Evolutionary conservation across 495 filamentous ascomycete species (phyloP).

Genomic region (Podospora pseudocomata): DNA sequence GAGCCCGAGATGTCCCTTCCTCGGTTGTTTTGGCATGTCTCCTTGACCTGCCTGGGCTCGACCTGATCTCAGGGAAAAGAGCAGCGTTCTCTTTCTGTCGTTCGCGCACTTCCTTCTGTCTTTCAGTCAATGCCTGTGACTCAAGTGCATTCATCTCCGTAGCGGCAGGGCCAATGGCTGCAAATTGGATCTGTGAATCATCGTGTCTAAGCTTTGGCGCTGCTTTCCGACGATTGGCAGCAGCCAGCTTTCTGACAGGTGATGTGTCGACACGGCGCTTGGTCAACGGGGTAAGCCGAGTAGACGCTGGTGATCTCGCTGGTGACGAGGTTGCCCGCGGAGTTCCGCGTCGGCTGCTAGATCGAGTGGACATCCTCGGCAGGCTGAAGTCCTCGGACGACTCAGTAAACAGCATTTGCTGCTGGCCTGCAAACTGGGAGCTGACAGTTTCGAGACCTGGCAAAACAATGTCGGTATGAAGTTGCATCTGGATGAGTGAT

Average conservation of each 20-base stretch:
- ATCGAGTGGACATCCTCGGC: slow-evolving; percentile 21
- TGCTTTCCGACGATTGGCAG: slow-evolving; percentile 19
- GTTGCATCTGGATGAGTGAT: slow-evolving; percentile 36
- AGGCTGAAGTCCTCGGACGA: slow-evolving; percentile 47
- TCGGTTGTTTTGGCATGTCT: slow-evolving; percentile 15
- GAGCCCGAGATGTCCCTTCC: background rate
- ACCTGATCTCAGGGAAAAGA: slow-evolving; percentile 67
- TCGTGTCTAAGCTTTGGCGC: slow-evolving; percentile 59
- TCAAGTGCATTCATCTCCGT: slow-evolving; percentile 40
- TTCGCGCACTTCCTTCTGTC: slow-evolving; percentile 67
- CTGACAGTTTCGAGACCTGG: slow-evolving; percentile 38
- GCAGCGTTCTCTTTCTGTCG: slow-evolving; percentile 62
- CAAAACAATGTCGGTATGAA: slow-evolving; percentile 40
- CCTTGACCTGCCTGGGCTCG: slow-evolving; percentile 48
- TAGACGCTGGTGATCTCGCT: slow-evolving; percentile 27
- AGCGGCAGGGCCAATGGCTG: slow-evolving; percentile 59
- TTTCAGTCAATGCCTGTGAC: slow-evolving; percentile 68
- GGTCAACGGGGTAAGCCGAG: slow-evolving; percentile 22
- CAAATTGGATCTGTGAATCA: slow-evolving; percentile 75
- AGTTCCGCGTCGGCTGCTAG: slow-evolving; percentile 22
- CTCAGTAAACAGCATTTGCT: slow-evolving; percentile 45
- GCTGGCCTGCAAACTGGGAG: slow-evolving; percentile 27
- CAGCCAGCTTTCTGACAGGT: slow-evolving; percentile 22
- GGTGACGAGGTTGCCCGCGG: slow-evolving; percentile 26
- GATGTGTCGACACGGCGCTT: slow-evolving; percentile 32